Conservation (phyloP, 2,329 filamentous ascomycete genomes). For the Nemania sp. region DNA sequence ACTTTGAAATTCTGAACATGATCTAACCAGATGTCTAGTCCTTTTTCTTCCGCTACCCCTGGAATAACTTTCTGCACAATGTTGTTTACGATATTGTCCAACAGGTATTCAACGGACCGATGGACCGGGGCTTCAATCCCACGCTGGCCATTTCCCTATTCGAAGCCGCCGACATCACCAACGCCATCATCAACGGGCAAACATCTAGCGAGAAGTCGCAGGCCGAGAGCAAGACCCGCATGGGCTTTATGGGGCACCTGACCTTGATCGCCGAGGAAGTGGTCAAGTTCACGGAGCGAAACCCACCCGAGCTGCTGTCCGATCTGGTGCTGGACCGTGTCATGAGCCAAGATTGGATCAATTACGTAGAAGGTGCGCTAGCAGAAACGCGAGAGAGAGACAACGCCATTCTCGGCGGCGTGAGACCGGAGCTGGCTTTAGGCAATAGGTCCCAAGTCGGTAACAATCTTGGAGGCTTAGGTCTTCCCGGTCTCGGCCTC, state of each 20-base stretch:
- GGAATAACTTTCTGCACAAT: conserved; percentile 99
- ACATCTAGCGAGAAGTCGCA: conserved; percentile 84
- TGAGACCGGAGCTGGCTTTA: conserved; percentile 86
- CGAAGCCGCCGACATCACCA: conserved; percentile 84
- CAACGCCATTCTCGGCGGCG: conserved; percentile 96
- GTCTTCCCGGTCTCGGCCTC: conserved; percentile 51
- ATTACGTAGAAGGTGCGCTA: conserved; percentile 90
- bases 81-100: conserved; percentile 99
- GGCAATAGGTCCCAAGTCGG: conserved; percentile 71
- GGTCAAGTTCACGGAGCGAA: conserved; percentile 95
- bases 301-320: conserved; percentile 85
- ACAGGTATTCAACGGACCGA: conserved; percentile 97
- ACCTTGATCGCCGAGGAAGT: conserved; percentile 98
- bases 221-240: conserved; percentile 78
- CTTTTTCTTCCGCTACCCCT: conserved; percentile 98
- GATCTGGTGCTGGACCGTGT: conserved; percentile 84
- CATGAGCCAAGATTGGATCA: conserved; percentile 87
- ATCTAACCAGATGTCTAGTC: conserved; percentile 57
- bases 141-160: conserved; percentile 90
- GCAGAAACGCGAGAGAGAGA: conserved; percentile 94
- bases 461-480: conserved; percentile 52
- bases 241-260: conserved; percentile 96
- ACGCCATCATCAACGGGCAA: conserved; percentile 90
- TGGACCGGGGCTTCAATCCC: conserved; percentile 94
- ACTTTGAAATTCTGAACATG: background rate